These are phyloP conservation scores for Ophidiomyces ophidiicola DNA, from an alignment of 2,329 filamentous ascomycete genomes.

Conservation along the genomic window DNA sequence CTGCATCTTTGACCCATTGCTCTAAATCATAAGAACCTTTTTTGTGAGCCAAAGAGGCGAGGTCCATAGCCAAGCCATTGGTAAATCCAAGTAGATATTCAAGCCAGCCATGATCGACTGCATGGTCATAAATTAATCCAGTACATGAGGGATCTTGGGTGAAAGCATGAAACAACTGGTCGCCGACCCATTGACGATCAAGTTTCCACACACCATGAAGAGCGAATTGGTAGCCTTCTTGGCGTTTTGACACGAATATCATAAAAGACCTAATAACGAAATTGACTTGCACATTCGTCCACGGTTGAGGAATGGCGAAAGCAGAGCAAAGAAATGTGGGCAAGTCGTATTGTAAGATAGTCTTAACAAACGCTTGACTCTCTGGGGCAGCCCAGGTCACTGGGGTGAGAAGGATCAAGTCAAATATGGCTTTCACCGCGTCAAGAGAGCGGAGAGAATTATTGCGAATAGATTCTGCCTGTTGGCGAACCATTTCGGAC, in stretches of 20 bases:
- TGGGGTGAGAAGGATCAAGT: constrained; percentile 48
- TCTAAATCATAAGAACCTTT: constrained; percentile 67
- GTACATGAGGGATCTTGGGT: constrained; percentile 56
- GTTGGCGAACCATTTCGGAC: constrained; percentile 46
- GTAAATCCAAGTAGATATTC: constrained; percentile 65
- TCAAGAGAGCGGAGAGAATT: constrained; percentile 82
- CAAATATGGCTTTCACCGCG: constrained; percentile 58
- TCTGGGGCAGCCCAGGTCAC: constrained; percentile 46
- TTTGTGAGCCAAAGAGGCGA: constrained; percentile 74
- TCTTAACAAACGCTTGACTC: constrained; percentile 45
- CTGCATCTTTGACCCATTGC: constrained; percentile 63
- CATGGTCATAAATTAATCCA: constrained; percentile 63
- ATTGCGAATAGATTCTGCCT: constrained; percentile 57
- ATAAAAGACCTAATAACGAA: constrained; percentile 50
- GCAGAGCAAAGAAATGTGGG: constrained; percentile 41
- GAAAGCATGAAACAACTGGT: constrained; percentile 65
- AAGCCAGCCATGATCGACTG: constrained; percentile 70
- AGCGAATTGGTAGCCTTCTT: constrained; percentile 72
- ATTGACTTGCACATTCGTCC: constrained; percentile 38
- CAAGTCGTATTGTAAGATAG: constrained; percentile 45
- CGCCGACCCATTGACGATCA: constrained; percentile 74
- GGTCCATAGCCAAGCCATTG: constrained; percentile 75
- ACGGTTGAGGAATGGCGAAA: constrained; percentile 38
- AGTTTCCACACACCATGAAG: constrained; percentile 85
- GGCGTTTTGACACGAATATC: constrained; percentile 67